These are phyloP conservation scores for Penicillium sp. DNA, from an alignment of 2,329 filamentous ascomycete species.

Conservation along the genomic window DNA sequence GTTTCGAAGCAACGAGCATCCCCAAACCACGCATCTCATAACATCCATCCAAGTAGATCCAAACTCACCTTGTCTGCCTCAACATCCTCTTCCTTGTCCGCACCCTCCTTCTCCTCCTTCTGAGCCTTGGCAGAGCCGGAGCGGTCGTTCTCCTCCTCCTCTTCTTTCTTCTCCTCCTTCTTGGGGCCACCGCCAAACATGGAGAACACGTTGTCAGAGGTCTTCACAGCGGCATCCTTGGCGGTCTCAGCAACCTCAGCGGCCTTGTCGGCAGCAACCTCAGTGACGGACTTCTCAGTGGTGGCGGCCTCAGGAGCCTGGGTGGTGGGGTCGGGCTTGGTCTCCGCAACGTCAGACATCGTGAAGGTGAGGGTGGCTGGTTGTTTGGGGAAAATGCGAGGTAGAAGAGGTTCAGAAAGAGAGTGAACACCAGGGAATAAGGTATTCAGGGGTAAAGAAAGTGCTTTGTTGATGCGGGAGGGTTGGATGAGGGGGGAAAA, in stretches of 20 bases:
- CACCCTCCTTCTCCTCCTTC: conserved; percentile 64
- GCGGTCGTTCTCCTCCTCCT: conserved; percentile 80
- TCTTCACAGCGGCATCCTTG: conserved; percentile 44
- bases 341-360: conserved; percentile 49
- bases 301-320: conserved; percentile 37
- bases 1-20: background rate
- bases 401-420: conserved; percentile 4
- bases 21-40: conserved; percentile 11
- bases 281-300: conserved; percentile 35
- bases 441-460: conserved; percentile 15
- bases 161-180: conserved; percentile 89
- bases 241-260: conserved; percentile 42
- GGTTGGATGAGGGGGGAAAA: conserved; percentile 30
- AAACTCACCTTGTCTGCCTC: conserved; percentile 50
- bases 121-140: conserved; percentile 86
- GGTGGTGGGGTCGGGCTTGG: conserved; percentile 48
- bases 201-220: conserved; percentile 73
- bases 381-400: conserved; percentile 13
- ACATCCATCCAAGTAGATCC: conserved; percentile 15
- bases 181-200: conserved; percentile 98
- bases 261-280: conserved; percentile 39
- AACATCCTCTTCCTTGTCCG: conserved; percentile 54
- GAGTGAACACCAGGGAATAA: conserved; percentile 10
- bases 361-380: conserved; percentile 16
- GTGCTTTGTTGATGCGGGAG: conserved; percentile 27